A percentile compares a stretch with the other conserved stretches of the same genome.
Conservation (phyloP, 2,329 filamentous ascomycete species). For the Xylariaceae sp. region DNA sequence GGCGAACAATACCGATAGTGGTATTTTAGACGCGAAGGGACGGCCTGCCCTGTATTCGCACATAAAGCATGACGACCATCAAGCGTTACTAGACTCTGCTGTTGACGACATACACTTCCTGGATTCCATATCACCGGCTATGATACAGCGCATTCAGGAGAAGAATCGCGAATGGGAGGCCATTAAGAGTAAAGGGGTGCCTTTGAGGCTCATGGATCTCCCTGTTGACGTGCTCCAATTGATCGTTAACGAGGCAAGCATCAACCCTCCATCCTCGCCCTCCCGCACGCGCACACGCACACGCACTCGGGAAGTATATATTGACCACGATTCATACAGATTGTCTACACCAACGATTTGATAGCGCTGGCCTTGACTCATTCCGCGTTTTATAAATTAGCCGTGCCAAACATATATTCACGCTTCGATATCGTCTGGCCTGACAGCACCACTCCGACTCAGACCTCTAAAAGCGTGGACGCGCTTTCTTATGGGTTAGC, state of each 20-base stretch:
- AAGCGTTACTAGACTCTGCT: conserved; percentile 19
- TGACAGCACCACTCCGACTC: conserved; percentile 59
- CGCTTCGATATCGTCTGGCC: conserved; percentile 89
- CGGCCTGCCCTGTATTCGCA: conserved; percentile 17
- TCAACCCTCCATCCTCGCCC: not conserved
- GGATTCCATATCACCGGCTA: conserved; percentile 22
- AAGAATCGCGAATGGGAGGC: conserved; percentile 64
- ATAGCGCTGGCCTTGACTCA: conserved; percentile 74
- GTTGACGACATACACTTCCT: conserved; percentile 19
- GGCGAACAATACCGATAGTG: conserved; percentile 23
- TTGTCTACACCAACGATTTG: conserved; percentile 77
- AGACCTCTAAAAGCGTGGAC: conserved; percentile 70
- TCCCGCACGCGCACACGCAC: no score
- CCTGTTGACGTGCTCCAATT: conserved; percentile 74
- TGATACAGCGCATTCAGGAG: conserved; percentile 49
- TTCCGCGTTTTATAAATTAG: conserved; percentile 69
- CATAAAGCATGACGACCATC: conserved; percentile 18
- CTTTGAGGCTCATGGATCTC: conserved; percentile 66
- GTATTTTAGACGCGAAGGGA: conserved; percentile 20
- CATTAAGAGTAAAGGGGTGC: conserved; percentile 53
- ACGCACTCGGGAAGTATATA: not conserved
- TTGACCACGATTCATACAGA: conserved; percentile 42
- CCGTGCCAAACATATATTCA: conserved; percentile 76
- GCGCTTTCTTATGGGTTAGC: conserved; percentile 78
- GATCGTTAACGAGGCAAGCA: conserved; percentile 69